phyloP scores from a whole-genome alignment of 2,329 filamentous ascomycete species.

The Pseudopithomyces chartarum region DNA sequence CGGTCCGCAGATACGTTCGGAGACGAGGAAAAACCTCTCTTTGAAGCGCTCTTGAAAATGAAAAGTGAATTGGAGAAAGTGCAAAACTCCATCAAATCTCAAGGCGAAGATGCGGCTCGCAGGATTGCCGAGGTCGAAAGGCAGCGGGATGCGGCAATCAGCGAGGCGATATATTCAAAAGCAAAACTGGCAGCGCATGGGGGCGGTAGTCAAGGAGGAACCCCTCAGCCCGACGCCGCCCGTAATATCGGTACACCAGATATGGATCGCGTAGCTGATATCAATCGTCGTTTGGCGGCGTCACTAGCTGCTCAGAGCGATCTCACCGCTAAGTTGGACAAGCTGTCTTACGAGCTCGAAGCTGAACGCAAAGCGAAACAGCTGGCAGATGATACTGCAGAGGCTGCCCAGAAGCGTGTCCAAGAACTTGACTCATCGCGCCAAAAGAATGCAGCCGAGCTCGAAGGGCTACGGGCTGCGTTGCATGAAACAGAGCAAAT shows the following conservation, averaged over 20 bases:
- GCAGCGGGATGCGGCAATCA: conserved; percentile 91
- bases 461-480: conserved; percentile 84
- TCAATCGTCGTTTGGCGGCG: conserved; percentile 81
- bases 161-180: conserved; percentile 93
- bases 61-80: conserved; percentile 86
- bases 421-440: conserved; percentile 82
- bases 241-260: conserved; percentile 65
- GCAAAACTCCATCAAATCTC: conserved; percentile 85
- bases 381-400: conserved; percentile 85
- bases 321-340: conserved; percentile 76
- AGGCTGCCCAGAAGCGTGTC: conserved; percentile 81
- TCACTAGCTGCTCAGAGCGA: conserved; percentile 80
- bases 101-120: conserved; percentile 82
- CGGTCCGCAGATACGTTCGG: conserved; percentile 78
- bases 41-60: conserved; percentile 93
- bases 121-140: conserved; percentile 93
- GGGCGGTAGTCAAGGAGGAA: conserved; percentile 66
- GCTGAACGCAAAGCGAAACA: conserved; percentile 81
- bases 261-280: conserved; percentile 72
- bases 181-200: conserved; percentile 86
- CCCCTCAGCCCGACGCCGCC: conserved; percentile 58
- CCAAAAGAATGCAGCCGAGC: conserved; percentile 80
- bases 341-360: conserved; percentile 71
- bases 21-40: conserved; percentile 88
- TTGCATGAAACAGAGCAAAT: conserved; percentile 79